Evolutionary conservation across 83 land plant genomes (phyloP).

Genomic region (Picea engelmannii): DNA sequence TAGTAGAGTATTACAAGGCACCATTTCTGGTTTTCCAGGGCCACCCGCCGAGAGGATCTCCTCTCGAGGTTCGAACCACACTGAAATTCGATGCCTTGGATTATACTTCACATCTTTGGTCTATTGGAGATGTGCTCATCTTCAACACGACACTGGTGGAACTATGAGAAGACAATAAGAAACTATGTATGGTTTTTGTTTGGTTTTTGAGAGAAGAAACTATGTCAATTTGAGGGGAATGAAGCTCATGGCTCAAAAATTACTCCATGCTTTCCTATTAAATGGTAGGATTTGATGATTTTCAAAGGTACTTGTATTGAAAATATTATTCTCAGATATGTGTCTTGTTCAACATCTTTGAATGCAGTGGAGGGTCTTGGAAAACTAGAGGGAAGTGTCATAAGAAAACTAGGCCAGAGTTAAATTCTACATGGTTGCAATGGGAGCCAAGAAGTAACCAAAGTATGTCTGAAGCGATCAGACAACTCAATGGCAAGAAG

Average conservation of each 20-base stretch:
- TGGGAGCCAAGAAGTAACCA: conserved; percentile 28
- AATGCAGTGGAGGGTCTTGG: conserved; percentile 43
- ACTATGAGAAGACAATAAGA: conserved; percentile 49
- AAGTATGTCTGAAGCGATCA: conserved; percentile 28
- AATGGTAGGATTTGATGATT: no score
- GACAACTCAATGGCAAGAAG: conserved; percentile 26
- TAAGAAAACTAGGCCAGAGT: conserved; percentile 25
- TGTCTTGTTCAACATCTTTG: no score
- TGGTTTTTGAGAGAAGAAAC: not conserved
- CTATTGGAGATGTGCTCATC: conserved; percentile 54
- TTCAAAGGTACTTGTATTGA: no score
- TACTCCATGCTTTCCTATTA: no score
- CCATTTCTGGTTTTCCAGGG: conserved; percentile 72
- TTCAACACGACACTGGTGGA: conserved; percentile 97
- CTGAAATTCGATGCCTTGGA: conserved; percentile 58
- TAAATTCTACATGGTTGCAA: conserved; percentile 16
- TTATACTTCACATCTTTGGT: conserved; percentile 58
- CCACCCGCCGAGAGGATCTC: conserved; percentile 39
- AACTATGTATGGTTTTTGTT: conserved; percentile 30
- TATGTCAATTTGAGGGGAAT: not conserved
- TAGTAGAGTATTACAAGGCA: conserved; percentile 73
- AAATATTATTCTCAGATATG: no score
- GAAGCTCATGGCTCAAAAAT: no score
- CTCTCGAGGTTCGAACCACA: conserved; percentile 35
- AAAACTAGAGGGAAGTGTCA: conserved; percentile 51